Base-by-base conservation (phyloP, 2,329 filamentous ascomycete species). In the Hymenoscyphus albidus region DNA sequence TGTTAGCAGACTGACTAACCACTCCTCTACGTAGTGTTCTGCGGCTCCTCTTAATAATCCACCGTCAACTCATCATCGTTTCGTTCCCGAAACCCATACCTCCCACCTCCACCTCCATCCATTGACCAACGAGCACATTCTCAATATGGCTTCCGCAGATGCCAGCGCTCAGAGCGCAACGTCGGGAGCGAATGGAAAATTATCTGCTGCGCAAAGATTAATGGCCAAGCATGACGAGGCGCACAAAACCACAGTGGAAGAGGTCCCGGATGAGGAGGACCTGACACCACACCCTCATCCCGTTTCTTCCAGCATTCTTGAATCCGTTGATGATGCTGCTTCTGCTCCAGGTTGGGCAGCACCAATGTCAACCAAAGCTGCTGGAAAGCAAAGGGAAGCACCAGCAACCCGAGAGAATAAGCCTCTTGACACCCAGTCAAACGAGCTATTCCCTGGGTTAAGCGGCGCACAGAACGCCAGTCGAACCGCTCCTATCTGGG, bases 401-500 rank as follows among this genome's bases (percentile, higher is more conserved):
- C 75, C 74, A 56, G 70, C 76, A 55, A 67, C 78, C 39, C 77
- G 76, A 61, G 72, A 75, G 56, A 70, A 73, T 40, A 72, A 73
- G 64, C 70, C 79, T 55, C 80, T 97, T 67, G 92, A 98, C 77
- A 93, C 92, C 22, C 85, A 91, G 74, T 96, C 92, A 18, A 91
- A 96, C 75, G 93, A 98, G 78, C 82, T 91, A 65, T 99, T 99
- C 83, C 95, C 95, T n/a, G 88, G 93, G 71, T 85, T 99, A 58
- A 94, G 93, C 62, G 83, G 85, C 68, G 85, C 80, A 27, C 78
- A 79, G 18, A 78, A 84, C 68, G 82, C 87, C 64, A 84, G 86
- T 70, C 44, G 44, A 12, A 83, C 87, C 65, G 83, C 88, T 58
- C 87, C 89, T 57, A 87, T 91, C 70, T 97, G 94, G 93, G 90